Evolutionary conservation across 1,284 basidiomycete genomes (phyloP), one percentile per base, ranked within the genome.

Genomic region (Melampsora americana): DNA sequence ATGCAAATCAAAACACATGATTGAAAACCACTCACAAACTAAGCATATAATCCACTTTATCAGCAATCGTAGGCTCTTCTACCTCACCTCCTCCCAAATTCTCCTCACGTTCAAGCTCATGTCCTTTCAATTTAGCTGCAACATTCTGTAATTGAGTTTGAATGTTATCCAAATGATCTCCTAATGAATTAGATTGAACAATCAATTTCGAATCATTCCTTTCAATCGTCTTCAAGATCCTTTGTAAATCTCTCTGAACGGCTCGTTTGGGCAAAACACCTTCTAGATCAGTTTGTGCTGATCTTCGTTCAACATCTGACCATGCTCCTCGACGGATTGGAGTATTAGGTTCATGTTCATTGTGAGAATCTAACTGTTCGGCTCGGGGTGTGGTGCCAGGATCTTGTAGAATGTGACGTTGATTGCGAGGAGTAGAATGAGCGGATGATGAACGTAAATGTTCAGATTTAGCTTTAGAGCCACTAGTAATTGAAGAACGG

Each of bases 21-120:
- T 2, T 48, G 2, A 53, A 23, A 67, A 42, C 16, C 16, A 68
- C 72, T 75, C 30, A 78, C 66, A 78, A 66, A 28, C 69, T 77
- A 28, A 78, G 77, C 78, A 78, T 78, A 50, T 78, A 78, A 66
- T 78, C 78, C 4, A 78, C 78, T 69, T 78, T 78, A 62, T 78
- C 78, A 48, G 77, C 76, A 50, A 78, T 68, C 16, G 75, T 77
- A 18, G 78, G 78, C 39, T 77, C 68, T 23, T 78, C 78, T 35
- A 56, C 44, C 30, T 53, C 60, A n/a, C 61, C 68, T 39, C 56
- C 73, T 12, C 46, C 50, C 42, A 28, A 39, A 56, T 68, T 56
- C 20, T 65, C 20, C 28, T 76, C 73, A 39, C 66, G 66, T 42
- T 76, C 73, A 11, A 53, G 11, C 20, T 53, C 50, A 64, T 78